These are phyloP conservation scores for Reticulascus tulasneorum DNA, from an alignment of 2,329 filamentous ascomycete species.

Conservation along the genomic window DNA sequence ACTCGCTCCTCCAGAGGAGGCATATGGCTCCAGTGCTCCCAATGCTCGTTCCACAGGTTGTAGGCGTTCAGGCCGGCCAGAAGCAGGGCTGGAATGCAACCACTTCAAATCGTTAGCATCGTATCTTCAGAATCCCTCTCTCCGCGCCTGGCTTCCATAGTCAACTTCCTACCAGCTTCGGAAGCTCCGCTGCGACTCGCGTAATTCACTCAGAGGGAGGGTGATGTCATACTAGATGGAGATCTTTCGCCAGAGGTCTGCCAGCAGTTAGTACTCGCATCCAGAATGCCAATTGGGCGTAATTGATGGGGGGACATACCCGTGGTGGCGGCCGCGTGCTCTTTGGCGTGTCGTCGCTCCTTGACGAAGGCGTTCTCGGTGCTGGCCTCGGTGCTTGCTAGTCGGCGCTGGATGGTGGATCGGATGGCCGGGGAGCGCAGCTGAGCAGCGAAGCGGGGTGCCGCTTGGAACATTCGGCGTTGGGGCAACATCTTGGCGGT, in stretches of 20 bases:
- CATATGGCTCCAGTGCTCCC: constrained; percentile 89
- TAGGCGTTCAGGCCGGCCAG: constrained; percentile 78
- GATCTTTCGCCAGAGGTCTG: constrained; percentile 94
- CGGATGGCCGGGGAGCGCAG: constrained; percentile 51
- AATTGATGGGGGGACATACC: constrained; percentile 62
- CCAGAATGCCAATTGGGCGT: constrained; percentile 17
- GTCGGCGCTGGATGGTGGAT: constrained; percentile 62
- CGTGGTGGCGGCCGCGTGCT: constrained; percentile 80
- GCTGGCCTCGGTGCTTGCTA: constrained; percentile 66
- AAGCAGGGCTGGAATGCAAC: constrained; percentile 67
- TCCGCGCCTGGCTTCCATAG: not conserved
- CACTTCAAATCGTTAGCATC: constrained; percentile 46
- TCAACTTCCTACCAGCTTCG: not conserved
- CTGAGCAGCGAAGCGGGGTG: constrained; percentile 60
- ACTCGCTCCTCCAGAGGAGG: constrained; percentile 83
- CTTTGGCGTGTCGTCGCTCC: constrained; percentile 85
- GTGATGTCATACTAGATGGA: constrained; percentile 77
- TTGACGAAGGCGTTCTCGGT: constrained; percentile 90
- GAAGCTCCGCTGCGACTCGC: not conserved
- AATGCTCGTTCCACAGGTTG: constrained; percentile 90
- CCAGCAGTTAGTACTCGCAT: constrained; percentile 13
- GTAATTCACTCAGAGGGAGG: constrained; percentile 21
- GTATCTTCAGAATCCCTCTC: constrained; percentile 4
- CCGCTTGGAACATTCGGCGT: constrained; percentile 56
- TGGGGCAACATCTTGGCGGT: constrained; percentile 58